Conservation (phyloP, 257 asterid genomes). For the Nicotiana paniculata region DNA sequence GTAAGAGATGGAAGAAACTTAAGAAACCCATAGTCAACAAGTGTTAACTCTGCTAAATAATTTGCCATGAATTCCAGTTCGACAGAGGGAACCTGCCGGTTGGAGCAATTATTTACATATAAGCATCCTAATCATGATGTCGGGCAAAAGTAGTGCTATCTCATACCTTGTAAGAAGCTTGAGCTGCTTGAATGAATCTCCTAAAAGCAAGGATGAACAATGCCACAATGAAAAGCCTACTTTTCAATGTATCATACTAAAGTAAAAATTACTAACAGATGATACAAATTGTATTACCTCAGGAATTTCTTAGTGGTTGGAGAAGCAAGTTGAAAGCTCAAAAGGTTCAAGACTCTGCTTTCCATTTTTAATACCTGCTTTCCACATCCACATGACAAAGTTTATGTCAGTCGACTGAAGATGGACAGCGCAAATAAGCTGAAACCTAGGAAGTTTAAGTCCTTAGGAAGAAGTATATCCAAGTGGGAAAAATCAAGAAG, state of each 20-base stretch:
- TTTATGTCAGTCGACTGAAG: not conserved
- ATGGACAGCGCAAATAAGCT: too few relatives aligned
- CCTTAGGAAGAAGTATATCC: too few relatives aligned
- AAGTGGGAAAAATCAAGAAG: too few relatives aligned
- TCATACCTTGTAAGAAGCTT: conserved; percentile 46
- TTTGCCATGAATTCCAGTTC: conserved; percentile 80
- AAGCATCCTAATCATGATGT: not conserved
- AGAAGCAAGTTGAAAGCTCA: conserved; percentile 53
- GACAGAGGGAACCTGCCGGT: conserved; percentile 50
- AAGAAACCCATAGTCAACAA: conserved; percentile 57
- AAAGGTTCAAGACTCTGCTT: conserved; percentile 42
- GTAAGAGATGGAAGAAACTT: conserved; percentile 67
- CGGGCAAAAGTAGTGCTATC: not conserved
- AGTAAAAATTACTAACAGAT: not conserved
- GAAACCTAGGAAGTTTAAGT: too few relatives aligned
- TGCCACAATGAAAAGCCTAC: not conserved
- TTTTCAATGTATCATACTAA: not conserved
- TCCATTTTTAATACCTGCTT: conserved; percentile 67
- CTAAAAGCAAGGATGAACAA: conserved; percentile 19
- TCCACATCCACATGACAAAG: not conserved
- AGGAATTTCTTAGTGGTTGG: conserved; percentile 76
- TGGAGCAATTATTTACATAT: not conserved
- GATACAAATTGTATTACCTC: conserved; percentile 28
- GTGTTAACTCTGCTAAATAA: conserved; percentile 72
- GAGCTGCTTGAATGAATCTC: conserved; percentile 86